Base-by-base conservation (phyloP, 495 filamentous ascomycete species). In the Annulohypoxylon maeteangense region DNA sequence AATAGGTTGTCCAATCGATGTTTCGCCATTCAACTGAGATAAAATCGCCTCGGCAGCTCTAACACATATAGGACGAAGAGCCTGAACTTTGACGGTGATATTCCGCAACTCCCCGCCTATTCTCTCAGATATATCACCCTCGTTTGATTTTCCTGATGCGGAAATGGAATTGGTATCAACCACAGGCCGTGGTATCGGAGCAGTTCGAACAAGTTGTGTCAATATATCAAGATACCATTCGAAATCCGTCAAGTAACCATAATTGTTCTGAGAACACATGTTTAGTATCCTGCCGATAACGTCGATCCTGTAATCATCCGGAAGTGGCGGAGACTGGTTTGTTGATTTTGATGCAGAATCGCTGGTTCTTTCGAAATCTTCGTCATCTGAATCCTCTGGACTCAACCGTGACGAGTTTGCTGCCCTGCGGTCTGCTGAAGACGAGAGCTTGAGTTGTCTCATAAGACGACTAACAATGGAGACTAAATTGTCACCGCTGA, bases 171-270 rank as follows among this genome's bases (percentile, higher is more conserved):
- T 69, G 4, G 67, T 53, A 34, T 83, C 78, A n/a, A 75, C 72
- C 11, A 68, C 62, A 18, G 79, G 75, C 42, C 70, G 80, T 62
- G 62, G 69, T 11, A 81, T 72, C 12, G 84, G 78, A 32, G 93
- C 84, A 63, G 91, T 87, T 47, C 89, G 87, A 31, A 97, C 86
- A 2, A 99, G 84, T 73, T 95, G 91, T 5, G 93, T 88, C 8
- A 99, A 81, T 38, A 94, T 86, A 64, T 92, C 89, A 54, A 98
- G 88, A 81, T 98, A 98, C 95, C 95, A 99, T 67, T 97, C 95
- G 77, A 99, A 98, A 76, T 99, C 95, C 48, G 81, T 81, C 50
- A 98, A 80, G 74, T 92, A 92, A 14, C 88, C 85, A 78, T 98
- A 99, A 62, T 93, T 97, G 67, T 93, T 90, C 53, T 90, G 87